Percentiles rank a stretch among this genome's conserved stretches.
Conservation (phyloP, 1,139 yeast species). For the Pichia sp. region DNA sequence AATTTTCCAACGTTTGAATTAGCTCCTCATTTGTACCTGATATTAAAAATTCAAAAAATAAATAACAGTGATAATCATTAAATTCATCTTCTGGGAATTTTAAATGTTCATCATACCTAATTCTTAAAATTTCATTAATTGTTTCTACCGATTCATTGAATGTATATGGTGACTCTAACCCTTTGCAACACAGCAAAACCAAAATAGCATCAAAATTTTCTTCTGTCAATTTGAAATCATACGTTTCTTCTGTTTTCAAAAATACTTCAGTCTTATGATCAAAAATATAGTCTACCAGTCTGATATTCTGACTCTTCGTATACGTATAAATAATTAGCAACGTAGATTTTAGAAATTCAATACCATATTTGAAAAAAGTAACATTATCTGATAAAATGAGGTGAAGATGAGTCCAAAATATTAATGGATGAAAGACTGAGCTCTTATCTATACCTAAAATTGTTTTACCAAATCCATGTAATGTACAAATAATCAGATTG, state of each 20-base stretch:
- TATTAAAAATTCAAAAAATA: constrained; percentile 51
- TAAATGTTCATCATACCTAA: constrained; percentile 36
- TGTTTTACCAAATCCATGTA: constrained; percentile 52
- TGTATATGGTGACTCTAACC: constrained; percentile 57
- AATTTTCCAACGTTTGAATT: constrained; percentile 37
- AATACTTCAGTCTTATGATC: constrained; percentile 37
- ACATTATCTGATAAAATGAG: constrained; percentile 35
- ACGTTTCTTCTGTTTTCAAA: constrained; percentile 40
- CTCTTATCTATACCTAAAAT: constrained; percentile 54
- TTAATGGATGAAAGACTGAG: constrained; percentile 47
- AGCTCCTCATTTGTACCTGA: constrained; percentile 45
- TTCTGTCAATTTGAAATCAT: constrained; percentile 36
- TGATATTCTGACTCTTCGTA: constrained; percentile 9
- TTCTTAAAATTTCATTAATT: constrained; percentile 43
- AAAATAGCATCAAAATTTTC: constrained; percentile 53
- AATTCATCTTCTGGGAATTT: constrained; percentile 13
- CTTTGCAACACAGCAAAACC: constrained; percentile 49
- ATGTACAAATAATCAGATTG: constrained; percentile 27
- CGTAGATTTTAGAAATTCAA: constrained; percentile 36
- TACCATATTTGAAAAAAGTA: constrained; percentile 51
- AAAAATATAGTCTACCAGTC: constrained; percentile 30
- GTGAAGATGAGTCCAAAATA: constrained; percentile 62
- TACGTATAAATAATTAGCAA: constrained; percentile 27
- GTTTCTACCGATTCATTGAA: constrained; percentile 50
- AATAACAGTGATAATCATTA: constrained; percentile 36